Evolutionary conservation across 2,329 filamentous ascomycete species (phyloP).

Genomic region (Cryphonectria parasitica): DNA sequence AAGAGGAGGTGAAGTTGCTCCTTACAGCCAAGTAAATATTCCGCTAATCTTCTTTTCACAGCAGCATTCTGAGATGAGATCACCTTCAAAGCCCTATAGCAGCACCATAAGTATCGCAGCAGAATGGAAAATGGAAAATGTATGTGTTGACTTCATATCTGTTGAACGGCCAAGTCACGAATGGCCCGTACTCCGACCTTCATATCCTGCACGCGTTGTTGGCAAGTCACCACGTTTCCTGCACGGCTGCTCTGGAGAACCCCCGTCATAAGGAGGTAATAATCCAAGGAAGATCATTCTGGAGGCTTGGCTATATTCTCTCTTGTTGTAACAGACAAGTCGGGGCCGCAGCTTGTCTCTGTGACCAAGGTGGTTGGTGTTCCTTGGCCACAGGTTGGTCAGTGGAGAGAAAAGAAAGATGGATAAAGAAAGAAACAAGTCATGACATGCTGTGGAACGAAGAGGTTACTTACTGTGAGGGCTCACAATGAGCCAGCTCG

Average conservation of each 20-base stretch:
- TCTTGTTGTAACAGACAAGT: background rate
- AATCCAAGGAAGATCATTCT: background rate
- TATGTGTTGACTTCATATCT: too few relatives aligned
- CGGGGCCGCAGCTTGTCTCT: conserved; percentile 3
- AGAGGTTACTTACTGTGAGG: background rate
- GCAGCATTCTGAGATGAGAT: too few relatives aligned
- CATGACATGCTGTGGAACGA: background rate
- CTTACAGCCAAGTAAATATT: background rate
- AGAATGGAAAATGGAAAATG: too few relatives aligned
- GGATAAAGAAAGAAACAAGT: background rate
- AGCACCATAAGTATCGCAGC: too few relatives aligned
- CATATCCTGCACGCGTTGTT: too few relatives aligned
- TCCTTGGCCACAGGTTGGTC: background rate
- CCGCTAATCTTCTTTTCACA: too few relatives aligned
- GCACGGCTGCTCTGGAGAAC: too few relatives aligned
- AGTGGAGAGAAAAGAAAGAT: background rate
- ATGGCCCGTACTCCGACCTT: too few relatives aligned
- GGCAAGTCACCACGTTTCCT: too few relatives aligned
- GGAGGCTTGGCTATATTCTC: background rate
- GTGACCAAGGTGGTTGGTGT: background rate
- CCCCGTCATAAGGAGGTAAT: too few relatives aligned
- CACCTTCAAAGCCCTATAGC: too few relatives aligned
- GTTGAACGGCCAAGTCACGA: too few relatives aligned
- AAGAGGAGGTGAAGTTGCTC: background rate
- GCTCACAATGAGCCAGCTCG: conserved; percentile 12